Evolutionary conservation across 768 basidiomycete species (phyloP).

Genomic region (Lactifluus subvellereus): DNA sequence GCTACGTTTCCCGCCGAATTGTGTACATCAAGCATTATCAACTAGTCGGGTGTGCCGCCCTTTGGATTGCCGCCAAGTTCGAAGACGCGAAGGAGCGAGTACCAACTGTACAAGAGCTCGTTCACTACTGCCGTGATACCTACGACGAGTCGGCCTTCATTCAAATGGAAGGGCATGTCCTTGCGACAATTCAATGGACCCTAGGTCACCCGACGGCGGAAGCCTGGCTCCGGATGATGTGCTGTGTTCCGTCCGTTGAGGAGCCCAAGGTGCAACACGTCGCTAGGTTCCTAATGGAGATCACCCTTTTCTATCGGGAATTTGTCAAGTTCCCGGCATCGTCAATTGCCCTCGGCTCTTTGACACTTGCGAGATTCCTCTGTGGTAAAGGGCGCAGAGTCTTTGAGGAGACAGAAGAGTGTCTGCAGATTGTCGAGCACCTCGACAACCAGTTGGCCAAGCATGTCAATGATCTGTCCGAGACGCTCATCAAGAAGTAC

Average conservation of each 20-base stretch:
- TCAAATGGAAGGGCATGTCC: conserved; percentile 98
- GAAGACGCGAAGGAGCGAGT: conserved; percentile 99
- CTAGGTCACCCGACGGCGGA: conserved; percentile 98
- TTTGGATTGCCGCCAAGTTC: conserved; percentile 99
- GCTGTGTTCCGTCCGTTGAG: conserved; percentile 68
- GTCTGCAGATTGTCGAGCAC: conserved; percentile 74
- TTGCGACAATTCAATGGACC: conserved; percentile 93
- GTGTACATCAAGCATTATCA: conserved; percentile 99
- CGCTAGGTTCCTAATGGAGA: conserved; percentile 98
- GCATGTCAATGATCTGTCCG: conserved; percentile 88
- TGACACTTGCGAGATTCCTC: conserved; percentile 84
- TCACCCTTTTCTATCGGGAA: conserved; percentile 96
- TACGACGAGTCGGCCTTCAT: conserved; percentile 98
- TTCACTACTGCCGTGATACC: conserved; percentile 91
- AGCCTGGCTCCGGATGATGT: conserved; percentile 87
- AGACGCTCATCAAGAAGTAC: conserved; percentile 97
- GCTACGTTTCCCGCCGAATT: conserved; percentile 96
- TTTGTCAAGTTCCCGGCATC: conserved; percentile 84
- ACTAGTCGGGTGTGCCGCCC: conserved; percentile 94
- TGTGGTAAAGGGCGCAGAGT: conserved; percentile 73
- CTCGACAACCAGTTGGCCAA: conserved; percentile 84
- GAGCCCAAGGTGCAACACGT: conserved; percentile 91
- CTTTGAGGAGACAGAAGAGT: conserved; percentile 82
- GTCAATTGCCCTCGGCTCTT: conserved; percentile 81
- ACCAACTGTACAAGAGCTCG: conserved; percentile 90